A percentile compares a stretch with the other conserved stretches of the same genome.
Conservation (phyloP, 2,329 filamentous ascomycete species). For the Aspergillus sojae region DNA sequence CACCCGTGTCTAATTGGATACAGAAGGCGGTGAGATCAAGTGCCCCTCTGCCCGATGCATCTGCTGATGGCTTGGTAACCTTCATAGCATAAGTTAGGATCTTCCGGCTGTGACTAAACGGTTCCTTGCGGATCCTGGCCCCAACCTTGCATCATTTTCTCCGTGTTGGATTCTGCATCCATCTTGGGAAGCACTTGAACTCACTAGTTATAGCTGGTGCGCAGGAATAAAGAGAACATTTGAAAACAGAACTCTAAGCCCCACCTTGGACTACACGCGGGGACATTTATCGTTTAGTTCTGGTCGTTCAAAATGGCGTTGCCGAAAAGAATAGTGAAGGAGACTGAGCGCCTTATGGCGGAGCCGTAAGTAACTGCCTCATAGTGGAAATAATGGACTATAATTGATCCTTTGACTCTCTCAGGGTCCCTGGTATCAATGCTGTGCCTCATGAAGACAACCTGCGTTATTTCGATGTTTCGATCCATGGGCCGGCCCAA, state of each 20-base stretch:
- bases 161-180: background rate
- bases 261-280: conserved; percentile 14
- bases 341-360: conserved; percentile 94
- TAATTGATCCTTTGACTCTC: conserved; percentile 10
- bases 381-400: background rate
- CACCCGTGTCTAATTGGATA: conserved; percentile 13
- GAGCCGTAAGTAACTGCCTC: conserved; percentile 73
- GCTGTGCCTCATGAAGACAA: conserved; percentile 96
- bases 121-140: conserved; percentile 6
- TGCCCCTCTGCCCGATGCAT: conserved; percentile 34
- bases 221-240: background rate
- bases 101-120: conserved; percentile 5
- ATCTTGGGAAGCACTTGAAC: background rate
- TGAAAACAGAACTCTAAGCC: conserved; percentile 4
- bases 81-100: conserved; percentile 11
- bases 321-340: conserved; percentile 96
- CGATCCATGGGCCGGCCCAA: conserved; percentile 86
- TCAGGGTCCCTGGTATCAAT: conserved; percentile 91
- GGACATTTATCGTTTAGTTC: conserved; percentile 21
- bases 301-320: conserved; percentile 60
- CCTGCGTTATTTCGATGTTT: conserved; percentile 96
- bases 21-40: conserved; percentile 26
- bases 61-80: conserved; percentile 13
- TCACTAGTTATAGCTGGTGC: background rate
- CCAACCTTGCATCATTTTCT: conserved; percentile 5